Base-by-base conservation (phyloP, 331 rosid genomes). In the Quercus tomentella region DNA sequence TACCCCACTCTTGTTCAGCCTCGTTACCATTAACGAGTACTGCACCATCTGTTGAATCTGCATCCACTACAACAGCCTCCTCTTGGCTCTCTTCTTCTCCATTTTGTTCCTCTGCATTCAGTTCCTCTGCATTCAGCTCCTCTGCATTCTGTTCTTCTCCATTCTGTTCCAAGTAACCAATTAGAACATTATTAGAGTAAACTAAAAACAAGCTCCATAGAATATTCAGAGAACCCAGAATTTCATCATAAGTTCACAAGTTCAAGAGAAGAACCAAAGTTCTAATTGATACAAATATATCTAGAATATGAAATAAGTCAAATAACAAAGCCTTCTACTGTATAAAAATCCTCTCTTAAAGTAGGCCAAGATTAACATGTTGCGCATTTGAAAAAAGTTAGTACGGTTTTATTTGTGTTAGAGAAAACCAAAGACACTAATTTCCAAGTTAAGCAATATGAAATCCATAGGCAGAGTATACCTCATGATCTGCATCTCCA, bases 1-100 rank as follows among this genome's bases (percentile, higher is more conserved):
- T 88, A 89, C 92, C 92, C 94, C 86, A 91, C 93, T 96, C 96
- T 96, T 93, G 97, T 6, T 96, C 98, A 43, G 89, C 97, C 82
- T 96, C 98, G 49, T 71, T 90, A 41, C 96, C 93, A 57, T 93
- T 93, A 81, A 96, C 77, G 69, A 93, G 94, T 76, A 93, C 93
- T 16, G 94, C 89, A 51, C 96, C 94, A 65, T 96, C 98, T 5
- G 93, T 86, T 79, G 99, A 96, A 79, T 96, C 98, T 21, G 96
- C 97, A 92, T 94, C 98, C 76, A 91, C 96, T 56, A 91, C 96
- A 26, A 92, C 90, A 70, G 84, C 91, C 86, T 95, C 99, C 88
- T 95, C 99, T 80, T 91, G 99, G 91, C 97, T 93, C 74, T 87
- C 97, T 82, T 87, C 94, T 81, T 90, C 92, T 79, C 82, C 97